Percentiles rank a stretch among this genome's conserved stretches.
Evolutionary conservation across 2,329 filamentous ascomycete genomes (phyloP).

Genomic region (Fusarium phyllophilum): DNA sequence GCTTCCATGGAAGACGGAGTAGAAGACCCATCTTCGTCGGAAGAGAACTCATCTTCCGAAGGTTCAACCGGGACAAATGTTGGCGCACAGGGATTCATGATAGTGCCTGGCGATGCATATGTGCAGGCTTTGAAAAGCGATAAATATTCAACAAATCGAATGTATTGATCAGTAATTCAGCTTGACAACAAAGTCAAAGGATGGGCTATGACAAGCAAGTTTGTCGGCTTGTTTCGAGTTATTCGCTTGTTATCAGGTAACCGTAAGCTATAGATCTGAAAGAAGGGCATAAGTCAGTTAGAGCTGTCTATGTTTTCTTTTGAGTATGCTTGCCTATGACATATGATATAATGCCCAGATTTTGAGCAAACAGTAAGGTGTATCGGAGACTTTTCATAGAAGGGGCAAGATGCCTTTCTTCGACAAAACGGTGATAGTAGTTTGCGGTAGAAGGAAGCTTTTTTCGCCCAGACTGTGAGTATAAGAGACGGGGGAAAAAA

Average conservation of each 20-base stretch:
- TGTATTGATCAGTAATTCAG: neutral
- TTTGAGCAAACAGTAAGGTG: neutral
- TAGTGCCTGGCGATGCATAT: neutral
- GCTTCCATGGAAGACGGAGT: conserved; percentile 2
- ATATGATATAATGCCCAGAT: neutral
- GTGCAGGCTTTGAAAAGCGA: neutral
- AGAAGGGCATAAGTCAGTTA: neutral
- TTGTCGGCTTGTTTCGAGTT: neutral
- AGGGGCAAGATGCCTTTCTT: neutral
- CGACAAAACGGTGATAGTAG: neutral
- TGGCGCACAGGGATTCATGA: conserved; percentile 46
- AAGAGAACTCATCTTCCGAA: conserved; percentile 2
- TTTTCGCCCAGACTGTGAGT: neutral
- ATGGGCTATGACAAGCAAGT: neutral
- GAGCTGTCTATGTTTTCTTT: neutral
- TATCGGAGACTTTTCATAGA: neutral
- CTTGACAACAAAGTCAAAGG: neutral
- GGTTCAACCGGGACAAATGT: conserved; percentile 38
- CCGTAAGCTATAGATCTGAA: neutral
- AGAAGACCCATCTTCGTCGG: neutral
- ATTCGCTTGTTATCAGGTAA: neutral
- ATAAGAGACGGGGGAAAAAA: neutral
- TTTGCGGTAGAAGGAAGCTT: neutral
- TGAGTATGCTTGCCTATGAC: neutral
- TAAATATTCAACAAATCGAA: neutral